phyloP scores from a whole-genome alignment of 2,329 filamentous ascomycete species.

The Albophoma yamanashiensis region DNA sequence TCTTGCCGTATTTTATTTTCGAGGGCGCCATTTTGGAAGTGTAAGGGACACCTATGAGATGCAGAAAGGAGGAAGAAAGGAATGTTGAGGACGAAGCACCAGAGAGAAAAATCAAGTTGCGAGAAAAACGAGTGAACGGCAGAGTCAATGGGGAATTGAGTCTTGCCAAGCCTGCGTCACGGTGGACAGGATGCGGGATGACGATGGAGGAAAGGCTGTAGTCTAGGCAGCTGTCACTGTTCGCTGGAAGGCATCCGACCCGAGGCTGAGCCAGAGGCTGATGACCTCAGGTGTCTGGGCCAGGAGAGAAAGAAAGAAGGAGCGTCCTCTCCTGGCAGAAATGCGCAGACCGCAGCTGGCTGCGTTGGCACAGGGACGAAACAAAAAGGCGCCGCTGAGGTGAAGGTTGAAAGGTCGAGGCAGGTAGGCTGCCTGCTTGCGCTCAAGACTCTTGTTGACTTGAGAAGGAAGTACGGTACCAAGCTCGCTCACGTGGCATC shows the following conservation, averaged over 20 bases:
- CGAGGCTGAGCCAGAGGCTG: not conserved
- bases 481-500: not conserved
- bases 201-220: not conserved
- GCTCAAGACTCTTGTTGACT: not conserved
- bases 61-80: not conserved
- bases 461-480: not conserved
- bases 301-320: not conserved
- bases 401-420: not conserved
- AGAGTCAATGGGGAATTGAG: not conserved
- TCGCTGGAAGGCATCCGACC: not conserved
- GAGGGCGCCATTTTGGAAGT: constrained; percentile 13
- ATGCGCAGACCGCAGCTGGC: not conserved
- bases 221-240: not conserved
- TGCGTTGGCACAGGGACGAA: not conserved
- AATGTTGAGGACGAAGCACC: not conserved
- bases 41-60: not conserved
- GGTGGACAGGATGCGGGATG: not conserved
- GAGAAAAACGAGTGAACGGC: not conserved
- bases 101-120: not conserved
- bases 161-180: not conserved
- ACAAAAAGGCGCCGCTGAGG: not conserved
- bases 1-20: constrained; percentile 18
- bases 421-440: not conserved
- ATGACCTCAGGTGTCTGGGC: not conserved
- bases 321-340: too few species aligned